phyloP scores from a whole-genome alignment of 2,329 filamentous ascomycete genomes.

The Botrytis galanthina region DNA sequence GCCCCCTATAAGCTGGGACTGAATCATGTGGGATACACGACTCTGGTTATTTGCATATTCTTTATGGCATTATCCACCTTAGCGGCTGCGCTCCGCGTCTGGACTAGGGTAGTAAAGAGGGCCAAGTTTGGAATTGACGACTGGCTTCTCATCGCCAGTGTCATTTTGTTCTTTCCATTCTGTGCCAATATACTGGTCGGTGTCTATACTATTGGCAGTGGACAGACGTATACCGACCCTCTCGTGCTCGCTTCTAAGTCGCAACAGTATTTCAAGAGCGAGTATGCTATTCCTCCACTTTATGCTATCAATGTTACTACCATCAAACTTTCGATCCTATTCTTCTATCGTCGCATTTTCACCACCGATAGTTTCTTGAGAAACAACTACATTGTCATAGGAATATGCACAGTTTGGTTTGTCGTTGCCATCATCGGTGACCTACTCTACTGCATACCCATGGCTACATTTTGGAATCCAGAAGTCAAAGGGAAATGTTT shows the following conservation, averaged over 20 bases:
- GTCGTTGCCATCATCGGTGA: background rate
- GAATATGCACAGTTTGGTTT: background rate
- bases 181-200: background rate
- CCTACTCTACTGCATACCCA: background rate
- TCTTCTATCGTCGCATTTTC: constrained; percentile 9
- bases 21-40: background rate
- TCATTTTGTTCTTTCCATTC: background rate
- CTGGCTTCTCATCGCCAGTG: background rate
- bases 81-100: background rate
- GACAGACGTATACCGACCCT: background rate
- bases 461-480: background rate
- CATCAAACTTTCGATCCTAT: constrained; percentile 1
- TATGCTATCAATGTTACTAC: background rate
- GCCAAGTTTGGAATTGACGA: constrained; percentile 5
- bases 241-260: background rate
- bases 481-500: background rate
- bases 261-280: background rate
- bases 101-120: background rate
- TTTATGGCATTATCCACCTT: background rate
- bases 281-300: background rate
- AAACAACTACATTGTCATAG: background rate
- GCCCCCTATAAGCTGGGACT: background rate
- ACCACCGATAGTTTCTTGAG: background rate
- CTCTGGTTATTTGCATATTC: background rate
- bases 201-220: background rate